Evolutionary conservation across 1,139 yeast species (phyloP).

Genomic region (Sugiyamaella grinbergsii): DNA sequence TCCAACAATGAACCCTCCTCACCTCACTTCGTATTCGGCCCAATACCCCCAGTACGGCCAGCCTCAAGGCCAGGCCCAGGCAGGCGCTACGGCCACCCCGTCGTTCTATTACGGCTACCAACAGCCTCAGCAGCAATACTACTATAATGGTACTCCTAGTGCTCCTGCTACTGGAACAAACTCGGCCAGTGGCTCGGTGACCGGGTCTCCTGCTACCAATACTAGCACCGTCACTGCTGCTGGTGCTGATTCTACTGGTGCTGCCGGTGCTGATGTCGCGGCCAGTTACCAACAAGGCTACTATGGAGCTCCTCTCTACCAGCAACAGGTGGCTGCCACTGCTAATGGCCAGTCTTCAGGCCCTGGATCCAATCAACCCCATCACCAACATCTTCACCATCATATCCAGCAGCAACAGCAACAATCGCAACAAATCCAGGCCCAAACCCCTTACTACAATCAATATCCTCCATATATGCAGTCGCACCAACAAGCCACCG

Average conservation of each 20-base stretch:
- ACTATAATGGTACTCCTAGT: slow-evolving; percentile 19
- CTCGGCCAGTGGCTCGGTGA: slow-evolving; percentile 18
- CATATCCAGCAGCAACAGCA: slow-evolving; percentile 22
- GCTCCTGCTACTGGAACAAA: slow-evolving; percentile 18
- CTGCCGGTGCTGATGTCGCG: slow-evolving; percentile 11
- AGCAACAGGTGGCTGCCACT: slow-evolving; percentile 10
- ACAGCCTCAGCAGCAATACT: slow-evolving; percentile 29
- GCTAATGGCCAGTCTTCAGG: slow-evolving; percentile 10
- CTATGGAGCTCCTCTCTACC: slow-evolving; percentile 18
- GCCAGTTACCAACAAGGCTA: slow-evolving; percentile 14
- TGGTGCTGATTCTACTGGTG: slow-evolving; percentile 6
- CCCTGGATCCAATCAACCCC: slow-evolving; percentile 14
- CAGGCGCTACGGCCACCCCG: slow-evolving; percentile 15
- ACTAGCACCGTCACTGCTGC: slow-evolving; percentile 12
- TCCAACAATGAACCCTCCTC: slow-evolving; percentile 22
- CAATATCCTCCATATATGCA: slow-evolving; percentile 24
- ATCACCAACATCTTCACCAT: slow-evolving; percentile 23
- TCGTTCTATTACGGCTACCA: slow-evolving; percentile 22
- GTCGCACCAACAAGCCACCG: background rate
- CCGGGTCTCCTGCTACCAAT: slow-evolving; percentile 20
- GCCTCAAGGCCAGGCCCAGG: slow-evolving; percentile 21
- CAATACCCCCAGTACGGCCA: slow-evolving; percentile 22
- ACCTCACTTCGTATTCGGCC: slow-evolving; percentile 19
- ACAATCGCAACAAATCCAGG: slow-evolving; percentile 21
- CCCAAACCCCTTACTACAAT: slow-evolving; percentile 21